A percentile compares a stretch with the other conserved stretches of the same genome.
Evolutionary conservation across 768 basidiomycete species (phyloP).

Genomic region (Tubosaeta brunneosetosa): DNA sequence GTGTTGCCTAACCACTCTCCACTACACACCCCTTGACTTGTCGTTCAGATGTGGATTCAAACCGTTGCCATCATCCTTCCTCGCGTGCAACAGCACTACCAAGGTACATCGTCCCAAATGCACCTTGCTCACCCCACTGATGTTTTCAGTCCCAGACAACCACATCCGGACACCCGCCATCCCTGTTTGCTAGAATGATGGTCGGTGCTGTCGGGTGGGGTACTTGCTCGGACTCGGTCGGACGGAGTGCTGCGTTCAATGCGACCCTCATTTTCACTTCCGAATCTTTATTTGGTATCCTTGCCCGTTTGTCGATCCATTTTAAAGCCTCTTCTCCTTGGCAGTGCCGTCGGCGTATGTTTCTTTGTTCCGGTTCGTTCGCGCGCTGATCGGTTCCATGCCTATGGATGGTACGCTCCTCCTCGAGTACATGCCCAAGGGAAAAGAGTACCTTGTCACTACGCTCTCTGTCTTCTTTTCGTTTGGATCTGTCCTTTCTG

Average conservation of each 20-base stretch:
- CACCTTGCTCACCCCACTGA: constrained; percentile 13
- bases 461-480: constrained; percentile 95
- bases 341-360: constrained; percentile 88
- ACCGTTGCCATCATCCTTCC: constrained; percentile 88
- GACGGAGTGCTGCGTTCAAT: constrained; percentile 88
- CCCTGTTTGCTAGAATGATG: constrained; percentile 97
- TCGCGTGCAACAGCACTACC: constrained; percentile 88
- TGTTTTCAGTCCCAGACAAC: constrained; percentile 56
- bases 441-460: constrained; percentile 89
- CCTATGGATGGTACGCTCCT: constrained; percentile 93
- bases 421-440: constrained; percentile 87
- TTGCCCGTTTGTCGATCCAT: constrained; percentile 69
- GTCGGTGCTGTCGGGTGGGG: constrained; percentile 90
- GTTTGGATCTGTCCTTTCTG: constrained; percentile 82
- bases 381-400: constrained; percentile 56
- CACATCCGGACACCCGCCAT: constrained; percentile 75
- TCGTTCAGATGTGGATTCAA: constrained; percentile 85
- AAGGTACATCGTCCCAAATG: constrained; percentile 41
- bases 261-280: constrained; percentile 87
- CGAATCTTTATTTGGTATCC: constrained; percentile 80
- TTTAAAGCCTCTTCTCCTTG: constrained; percentile 76
- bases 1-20: background rate
- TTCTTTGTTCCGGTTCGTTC: background rate
- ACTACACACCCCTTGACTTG: constrained; percentile 22
- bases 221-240: constrained; percentile 85